Conservation (phyloP, 495 filamentous ascomycete species). For the Oidiodendron maius region DNA sequence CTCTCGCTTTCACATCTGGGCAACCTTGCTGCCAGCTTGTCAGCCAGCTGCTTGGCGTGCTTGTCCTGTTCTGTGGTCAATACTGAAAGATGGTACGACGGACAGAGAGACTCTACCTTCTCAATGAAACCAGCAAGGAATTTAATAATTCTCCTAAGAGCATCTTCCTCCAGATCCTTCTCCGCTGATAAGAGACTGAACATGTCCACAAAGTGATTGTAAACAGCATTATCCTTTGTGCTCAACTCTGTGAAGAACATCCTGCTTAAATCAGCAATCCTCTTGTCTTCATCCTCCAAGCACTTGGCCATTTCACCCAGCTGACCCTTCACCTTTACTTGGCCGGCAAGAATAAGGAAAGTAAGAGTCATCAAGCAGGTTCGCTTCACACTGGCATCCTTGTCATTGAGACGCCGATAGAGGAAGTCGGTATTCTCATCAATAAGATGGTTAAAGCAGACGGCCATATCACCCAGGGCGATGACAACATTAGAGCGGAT, state of each 20-base stretch:
- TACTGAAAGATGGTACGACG: neutral
- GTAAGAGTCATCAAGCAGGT: conserved; percentile 99
- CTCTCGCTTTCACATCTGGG: conserved; percentile 83
- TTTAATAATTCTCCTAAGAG: conserved; percentile 77
- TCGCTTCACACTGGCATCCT: conserved; percentile 84
- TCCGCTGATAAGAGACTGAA: conserved; percentile 88
- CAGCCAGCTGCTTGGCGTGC: conserved; percentile 91
- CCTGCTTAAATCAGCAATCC: conserved; percentile 83
- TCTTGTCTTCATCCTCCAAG: conserved; percentile 87
- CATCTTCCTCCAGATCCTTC: conserved; percentile 72
- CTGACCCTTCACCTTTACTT: conserved; percentile 99
- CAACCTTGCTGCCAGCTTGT: conserved; percentile 86
- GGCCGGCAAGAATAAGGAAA: conserved; percentile 92
- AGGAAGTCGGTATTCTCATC: conserved; percentile 99
- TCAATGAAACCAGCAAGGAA: conserved; percentile 95
- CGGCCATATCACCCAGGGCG: conserved; percentile 96
- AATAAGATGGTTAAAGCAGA: conserved; percentile 98
- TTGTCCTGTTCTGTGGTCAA: conserved; percentile 65
- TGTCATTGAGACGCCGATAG: conserved; percentile 86
- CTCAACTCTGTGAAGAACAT: conserved; percentile 99
- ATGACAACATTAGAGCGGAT: conserved; percentile 95
- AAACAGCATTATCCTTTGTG: conserved; percentile 97
- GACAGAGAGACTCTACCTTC: conserved; percentile 57
- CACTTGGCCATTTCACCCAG: conserved; percentile 99
- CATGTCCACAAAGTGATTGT: conserved; percentile 99